Base-by-base conservation (phyloP, 2,329 filamentous ascomycete species). In the Tolypocladium cylindrosporum region DNA sequence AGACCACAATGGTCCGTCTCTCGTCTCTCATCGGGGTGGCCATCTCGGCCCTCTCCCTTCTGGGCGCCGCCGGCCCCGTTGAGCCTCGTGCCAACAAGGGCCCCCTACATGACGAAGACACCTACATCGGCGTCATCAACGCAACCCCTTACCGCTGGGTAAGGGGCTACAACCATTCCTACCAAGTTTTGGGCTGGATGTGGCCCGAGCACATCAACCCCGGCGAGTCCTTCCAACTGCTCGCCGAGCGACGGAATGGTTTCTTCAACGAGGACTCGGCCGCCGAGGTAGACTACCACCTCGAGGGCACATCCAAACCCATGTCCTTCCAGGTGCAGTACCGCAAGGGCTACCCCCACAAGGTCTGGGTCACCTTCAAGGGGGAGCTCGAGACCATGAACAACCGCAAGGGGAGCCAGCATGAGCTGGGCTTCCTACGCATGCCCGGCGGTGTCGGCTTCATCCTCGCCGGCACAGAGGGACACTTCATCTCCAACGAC, bases 101-200 rank as follows among this genome's bases (percentile, higher is more conserved):
- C 19, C 45, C 41, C 27, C 9, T 39, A 6, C n/a, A 53, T 19
- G 37, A 31, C 27, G 42, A 58, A 2, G 58, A 62, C 43, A 65
- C 64, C 19, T 58, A 54, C 53, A 56, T 72, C 40, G 61, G 58
- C 2, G 57, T 73, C 52, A 59, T 72, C 65, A 73, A 73, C 57
- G 66, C 63, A n/a, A 72, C 68, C 7, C 71, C 71, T 3, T 72
- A 69, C 60, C 58, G 52, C 36, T 73, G 69, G 69, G 42, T 50
- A 8, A 64, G 56, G 48, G 61, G 51, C 0, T 63, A 61, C 60
- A 58, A 57, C 1, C 57, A 62, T 56, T 54, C 56, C 0, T 66
- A 68, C 52, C 63, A 67, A 51, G 53, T 67, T 41, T 1, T 11
- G 4, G 14, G 48, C 5, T 69, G 68, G 67, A 34, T 50, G 8